Conservation (phyloP, 139 green algal species). For the Chlorella sp. region DNA sequence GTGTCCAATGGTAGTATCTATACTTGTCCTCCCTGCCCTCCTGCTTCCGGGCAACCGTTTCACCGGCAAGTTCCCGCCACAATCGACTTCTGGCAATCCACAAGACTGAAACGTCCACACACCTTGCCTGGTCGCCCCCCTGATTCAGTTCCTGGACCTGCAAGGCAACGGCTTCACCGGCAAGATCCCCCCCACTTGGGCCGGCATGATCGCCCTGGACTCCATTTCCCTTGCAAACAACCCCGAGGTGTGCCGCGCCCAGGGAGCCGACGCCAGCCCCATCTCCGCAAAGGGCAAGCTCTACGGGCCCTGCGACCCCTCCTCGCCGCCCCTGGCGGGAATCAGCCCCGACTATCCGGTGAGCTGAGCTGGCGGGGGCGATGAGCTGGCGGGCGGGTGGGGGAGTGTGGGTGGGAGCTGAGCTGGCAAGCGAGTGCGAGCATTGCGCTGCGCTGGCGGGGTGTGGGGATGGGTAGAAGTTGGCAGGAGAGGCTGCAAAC, state of each 20-base stretch:
- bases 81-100: neutral
- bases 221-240: conserved; percentile 44
- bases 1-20: too few species aligned
- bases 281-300: neutral
- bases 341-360: conserved; percentile 48
- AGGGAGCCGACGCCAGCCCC: neutral
- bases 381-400: too few species aligned
- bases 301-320: conserved; percentile 37
- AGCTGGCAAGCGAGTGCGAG: too few species aligned
- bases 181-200: conserved; percentile 39
- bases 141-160: conserved; percentile 33
- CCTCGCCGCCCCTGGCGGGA: conserved; percentile 32
- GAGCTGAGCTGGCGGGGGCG: too few species aligned
- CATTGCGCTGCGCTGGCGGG: too few species aligned
- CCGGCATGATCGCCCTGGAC: conserved; percentile 24
- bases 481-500: too few species aligned
- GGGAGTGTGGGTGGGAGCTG: too few species aligned
- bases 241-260: conserved; percentile 26
- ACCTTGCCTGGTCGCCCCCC: neutral
- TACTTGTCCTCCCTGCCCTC: too few species aligned
- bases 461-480: too few species aligned
- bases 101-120: too few species aligned
- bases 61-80: neutral
- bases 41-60: too few species aligned
- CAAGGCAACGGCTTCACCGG: conserved; percentile 38